Evolutionary conservation across 306 rosid species (phyloP).

Genomic region (Prunus dulcis): DNA sequence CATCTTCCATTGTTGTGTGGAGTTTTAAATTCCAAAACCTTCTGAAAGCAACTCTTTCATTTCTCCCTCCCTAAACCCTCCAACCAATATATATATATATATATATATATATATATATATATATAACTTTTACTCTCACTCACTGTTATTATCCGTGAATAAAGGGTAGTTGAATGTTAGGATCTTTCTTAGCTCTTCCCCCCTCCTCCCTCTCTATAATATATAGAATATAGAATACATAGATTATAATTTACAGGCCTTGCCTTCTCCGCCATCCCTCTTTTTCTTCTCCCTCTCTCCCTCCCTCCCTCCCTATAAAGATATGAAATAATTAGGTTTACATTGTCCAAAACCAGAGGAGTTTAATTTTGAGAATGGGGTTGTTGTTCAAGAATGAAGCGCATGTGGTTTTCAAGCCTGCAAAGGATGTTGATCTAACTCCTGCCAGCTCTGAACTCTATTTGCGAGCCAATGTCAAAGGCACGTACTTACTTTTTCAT

Average conservation of each 20-base stretch:
- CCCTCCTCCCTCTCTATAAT: not conserved
- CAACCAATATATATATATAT: not conserved
- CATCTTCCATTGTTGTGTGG: not conserved
- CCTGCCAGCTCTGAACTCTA: constrained; percentile 60
- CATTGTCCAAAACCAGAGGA: not conserved
- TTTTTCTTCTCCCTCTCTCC: not conserved
- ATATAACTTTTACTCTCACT: not conserved
- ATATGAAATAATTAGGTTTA: not conserved
- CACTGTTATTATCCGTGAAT: not conserved
- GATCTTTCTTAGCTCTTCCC: not conserved
- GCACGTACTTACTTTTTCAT: constrained; percentile 15
- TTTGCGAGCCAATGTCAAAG: constrained; percentile 83
- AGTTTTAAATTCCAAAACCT: not conserved
- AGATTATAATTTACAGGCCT: too few species aligned
- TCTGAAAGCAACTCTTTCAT: not conserved
- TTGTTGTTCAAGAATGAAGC: constrained; percentile 39
- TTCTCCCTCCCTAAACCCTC: not conserved
- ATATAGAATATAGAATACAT: too few species aligned
- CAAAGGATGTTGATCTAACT: constrained; percentile 55
- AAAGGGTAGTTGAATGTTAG: not conserved
- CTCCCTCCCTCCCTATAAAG: too few species aligned
- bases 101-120: too few species aligned
- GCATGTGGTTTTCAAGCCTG: constrained; percentile 48
- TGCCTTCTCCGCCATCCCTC: constrained; percentile 9
- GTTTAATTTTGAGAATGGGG: constrained; percentile 24